Conservation (phyloP, 495 filamentous ascomycete genomes). For the Eremomyces bilateralis region DNA sequence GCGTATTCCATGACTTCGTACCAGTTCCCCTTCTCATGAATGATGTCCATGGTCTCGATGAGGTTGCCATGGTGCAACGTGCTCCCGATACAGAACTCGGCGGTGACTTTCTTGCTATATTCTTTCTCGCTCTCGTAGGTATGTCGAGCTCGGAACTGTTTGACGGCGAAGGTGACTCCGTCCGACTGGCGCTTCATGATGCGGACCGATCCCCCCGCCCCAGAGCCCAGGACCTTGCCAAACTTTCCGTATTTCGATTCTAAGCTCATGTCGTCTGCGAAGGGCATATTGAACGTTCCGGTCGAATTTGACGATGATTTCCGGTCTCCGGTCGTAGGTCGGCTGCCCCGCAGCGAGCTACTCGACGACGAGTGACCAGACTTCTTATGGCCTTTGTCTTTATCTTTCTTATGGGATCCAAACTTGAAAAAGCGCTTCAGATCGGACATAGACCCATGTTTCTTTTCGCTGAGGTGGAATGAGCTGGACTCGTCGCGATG, state of each 20-base stretch:
- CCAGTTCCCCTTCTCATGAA: constrained; percentile 87
- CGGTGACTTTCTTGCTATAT: constrained; percentile 98
- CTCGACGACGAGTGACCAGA: constrained; percentile 25
- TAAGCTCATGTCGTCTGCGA: constrained; percentile 83
- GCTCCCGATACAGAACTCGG: constrained; percentile 95
- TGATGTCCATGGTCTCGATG: constrained; percentile 92
- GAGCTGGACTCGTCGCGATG: constrained; percentile 26
- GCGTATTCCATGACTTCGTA: constrained; percentile 99
- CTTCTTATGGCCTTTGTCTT: constrained; percentile 42
- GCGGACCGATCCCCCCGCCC: constrained; percentile 85
- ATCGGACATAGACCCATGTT: constrained; percentile 78
- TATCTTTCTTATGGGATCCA: constrained; percentile 33
- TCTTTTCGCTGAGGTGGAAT: constrained; percentile 10
- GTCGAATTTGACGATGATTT: constrained; percentile 24
- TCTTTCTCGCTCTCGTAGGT: constrained; percentile 84
- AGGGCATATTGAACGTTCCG: constrained; percentile 49
- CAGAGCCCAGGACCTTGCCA: constrained; percentile 79
- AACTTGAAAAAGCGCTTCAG: constrained; percentile 80
- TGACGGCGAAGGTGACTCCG: constrained; percentile 84
- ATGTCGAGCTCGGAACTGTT: constrained; percentile 86
- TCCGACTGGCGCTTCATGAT: constrained; percentile 84
- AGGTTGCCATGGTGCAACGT: constrained; percentile 96
- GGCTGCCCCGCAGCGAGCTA: constrained; percentile 19
- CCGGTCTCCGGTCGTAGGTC: constrained; percentile 21
- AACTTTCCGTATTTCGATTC: constrained; percentile 86